A percentile compares a stretch with the other conserved stretches of the same genome.
Conservation (phyloP, 108 stramenopile species). For the Nitzschia sp. region DNA sequence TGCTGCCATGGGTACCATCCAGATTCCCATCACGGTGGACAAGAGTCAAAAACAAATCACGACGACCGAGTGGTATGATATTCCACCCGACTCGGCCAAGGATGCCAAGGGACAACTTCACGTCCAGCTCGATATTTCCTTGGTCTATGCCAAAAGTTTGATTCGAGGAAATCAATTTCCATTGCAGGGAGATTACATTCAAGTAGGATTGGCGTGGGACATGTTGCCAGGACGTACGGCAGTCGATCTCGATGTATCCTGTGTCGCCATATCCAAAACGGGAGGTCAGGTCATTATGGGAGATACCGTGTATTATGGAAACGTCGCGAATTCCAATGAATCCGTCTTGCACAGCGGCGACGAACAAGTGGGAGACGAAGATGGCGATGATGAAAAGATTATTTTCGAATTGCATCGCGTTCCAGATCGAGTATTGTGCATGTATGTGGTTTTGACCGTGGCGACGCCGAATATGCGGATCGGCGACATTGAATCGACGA, state of each 20-base stretch:
- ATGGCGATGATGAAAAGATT: conserved; percentile 48
- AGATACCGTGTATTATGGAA: conserved; percentile 52
- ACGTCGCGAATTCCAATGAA: conserved; percentile 51
- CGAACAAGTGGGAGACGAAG: conserved; percentile 30
- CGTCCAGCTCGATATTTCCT: conserved; percentile 7
- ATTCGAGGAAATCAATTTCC: conserved; percentile 26
- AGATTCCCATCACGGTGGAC: conserved; percentile 2
- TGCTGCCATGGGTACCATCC: conserved; percentile 42
- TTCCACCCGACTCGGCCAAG: conserved; percentile 17
- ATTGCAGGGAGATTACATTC: conserved; percentile 12
- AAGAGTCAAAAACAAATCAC: background rate
- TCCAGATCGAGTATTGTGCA: conserved; percentile 30
- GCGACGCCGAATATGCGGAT: conserved; percentile 42
- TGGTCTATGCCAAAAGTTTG: conserved; percentile 21
- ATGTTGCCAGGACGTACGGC: conserved; percentile 16
- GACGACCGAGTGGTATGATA: conserved; percentile 2
- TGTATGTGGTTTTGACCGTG: conserved; percentile 46
- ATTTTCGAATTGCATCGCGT: conserved; percentile 30
- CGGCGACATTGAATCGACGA: conserved; percentile 36
- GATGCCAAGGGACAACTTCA: conserved; percentile 25
- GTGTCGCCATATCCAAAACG: conserved; percentile 33
- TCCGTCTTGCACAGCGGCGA: conserved; percentile 44
- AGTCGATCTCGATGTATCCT: conserved; percentile 47
- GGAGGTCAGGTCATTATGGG: conserved; percentile 35
- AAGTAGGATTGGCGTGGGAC: conserved; percentile 50